Base-by-base conservation (phyloP, 2,329 filamentous ascomycete species). In the Fusarium denticulatum region DNA sequence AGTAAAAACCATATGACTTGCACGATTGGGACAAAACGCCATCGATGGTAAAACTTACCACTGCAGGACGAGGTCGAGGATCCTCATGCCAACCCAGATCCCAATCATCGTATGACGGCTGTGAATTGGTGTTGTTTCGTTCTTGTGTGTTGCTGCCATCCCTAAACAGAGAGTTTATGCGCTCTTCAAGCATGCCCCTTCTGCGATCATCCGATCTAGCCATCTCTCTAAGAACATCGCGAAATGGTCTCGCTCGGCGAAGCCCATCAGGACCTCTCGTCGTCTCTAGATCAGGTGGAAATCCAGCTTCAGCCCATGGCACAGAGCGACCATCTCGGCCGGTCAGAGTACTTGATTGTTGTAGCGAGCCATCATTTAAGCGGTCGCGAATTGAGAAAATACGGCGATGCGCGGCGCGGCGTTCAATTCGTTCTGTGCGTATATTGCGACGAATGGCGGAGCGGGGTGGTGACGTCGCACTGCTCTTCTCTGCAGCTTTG, bases 401-500 rank as follows among this genome's bases (percentile, higher is more conserved):
- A 15, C 81, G 77, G 32, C 81, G 78, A 24, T 77, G 60, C 24
- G 72, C 74, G n/a, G 79, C 73, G 60, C 78, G 79, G 34, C 78
- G 78, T 36, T 84, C 82, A 43, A 47, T 49, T 34, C 78, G 77
- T 36, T 84, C 82, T 22, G 36, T 55, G 30, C 79, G 83, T 60
- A 75, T 77, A 28, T 73, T 58, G 62, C 83, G 84, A 55, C 84
- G 82, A 43, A 86, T 85, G n/a, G 81, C 76, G 16, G 84, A 82
- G 55, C 84, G 84, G 49, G 80, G 73, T 43, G 79, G 78, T 30
- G 81, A 81, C 11, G 78, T 71, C 24, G 74, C 63, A 46, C 73
- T 57, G 57, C 45, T 67, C 65, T 81, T 85, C 42, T 76, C 73
- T 32, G 80, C 70, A 39, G 81, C 60, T 71, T 84, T 85, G 52